Base-by-base conservation (phyloP, 1,284 basidiomycete genomes). In the Coriolopsis trogii region DNA sequence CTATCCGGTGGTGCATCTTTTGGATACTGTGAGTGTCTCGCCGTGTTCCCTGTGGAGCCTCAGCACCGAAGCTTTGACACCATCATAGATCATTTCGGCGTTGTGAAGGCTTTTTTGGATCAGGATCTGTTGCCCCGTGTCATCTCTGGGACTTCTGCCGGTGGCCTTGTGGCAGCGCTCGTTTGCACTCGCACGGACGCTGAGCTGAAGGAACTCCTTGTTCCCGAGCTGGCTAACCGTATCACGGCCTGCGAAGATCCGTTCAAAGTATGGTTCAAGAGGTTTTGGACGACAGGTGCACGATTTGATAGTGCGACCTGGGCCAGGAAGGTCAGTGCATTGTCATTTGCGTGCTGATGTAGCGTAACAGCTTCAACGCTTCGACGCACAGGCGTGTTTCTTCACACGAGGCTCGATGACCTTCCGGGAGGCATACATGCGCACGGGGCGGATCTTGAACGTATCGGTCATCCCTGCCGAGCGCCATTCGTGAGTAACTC, bases 341-440 rank as follows among this genome's bases (percentile, higher is more conserved):
- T 13, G 16, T 16, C 18, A 25, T 9, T 6, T 13, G 4, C 10
- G 10, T 3, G 21, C 30, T n/a, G n/a, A n/a, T n/a, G n/a, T n/a
- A 24, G 8, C 13, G 23, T 9, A 24, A 15, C 25, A 26, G 41
- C 25, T 37, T 18, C 21, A 33, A 46, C 34, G 54, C n/a, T 33
- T 6, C 31, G 31, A 41, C 74, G n/a, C 78, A 70, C 63, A 82
- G 79, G 70, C 80, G 3, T 76, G 85, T 39, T 99, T 93, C 74
- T 98, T 98, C 70, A 98, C 95, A 5, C 81, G 87, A 56, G 97
- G 97, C 4, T 95, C 91, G 1, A 84, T 93, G 80, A 99, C 96
- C 0, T 99, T 99, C 75, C 84, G 85, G 48, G 97, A 99, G 67
- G 96, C 96, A 0, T 98, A 96, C 65, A 75, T 93, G 66, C 81